A percentile compares a stretch with the other conserved stretches of the same genome.
These are phyloP conservation scores for Setaria viridis DNA, from an alignment of 202 grass and related monocot genomes.

Conservation along the genomic window DNA sequence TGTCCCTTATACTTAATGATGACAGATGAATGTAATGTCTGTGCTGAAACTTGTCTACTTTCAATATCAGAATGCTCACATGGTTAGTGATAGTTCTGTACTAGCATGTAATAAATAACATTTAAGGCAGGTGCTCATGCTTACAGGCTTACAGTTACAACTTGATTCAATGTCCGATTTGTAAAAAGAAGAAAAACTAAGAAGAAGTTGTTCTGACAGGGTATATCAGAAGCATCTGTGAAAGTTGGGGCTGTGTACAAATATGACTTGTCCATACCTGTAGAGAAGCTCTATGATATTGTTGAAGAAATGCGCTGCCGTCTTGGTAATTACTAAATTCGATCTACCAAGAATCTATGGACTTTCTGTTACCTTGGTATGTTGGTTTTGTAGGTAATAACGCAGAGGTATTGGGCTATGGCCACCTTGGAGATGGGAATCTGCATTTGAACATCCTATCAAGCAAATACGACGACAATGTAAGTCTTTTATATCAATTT, in stretches of 20 bases:
- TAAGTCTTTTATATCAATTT: conserved; percentile 45
- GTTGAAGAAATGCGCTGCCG: conserved; percentile 89
- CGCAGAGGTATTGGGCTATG: conserved; percentile 82
- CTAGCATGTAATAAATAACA: conserved; percentile 1
- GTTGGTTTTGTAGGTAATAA: conserved; percentile 59
- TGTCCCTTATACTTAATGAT: conserved; percentile 28
- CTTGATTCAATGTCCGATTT: background rate
- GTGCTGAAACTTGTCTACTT: conserved; percentile 18
- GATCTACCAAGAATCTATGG: background rate
- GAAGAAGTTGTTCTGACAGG: conserved; percentile 52
- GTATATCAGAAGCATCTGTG: conserved; percentile 91
- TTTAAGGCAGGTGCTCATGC: conserved; percentile 16
- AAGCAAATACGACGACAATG: conserved; percentile 73
- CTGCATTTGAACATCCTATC: conserved; percentile 90
- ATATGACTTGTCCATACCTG: conserved; percentile 92
- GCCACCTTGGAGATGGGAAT: conserved; percentile 96
- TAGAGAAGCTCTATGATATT: conserved; percentile 86
- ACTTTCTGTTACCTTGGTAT: conserved; percentile 31
- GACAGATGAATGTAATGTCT: background rate
- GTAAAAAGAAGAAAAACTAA: background rate
- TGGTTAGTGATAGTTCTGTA: background rate
- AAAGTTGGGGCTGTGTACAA: conserved; percentile 94
- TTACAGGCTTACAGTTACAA: background rate
- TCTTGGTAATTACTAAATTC: conserved; percentile 64
- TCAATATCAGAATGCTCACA: background rate